A percentile compares a stretch with the other conserved stretches of the same genome.
Conservation (phyloP, 2,329 filamentous ascomycete genomes). For the Aspergillus puulaauensis region DNA sequence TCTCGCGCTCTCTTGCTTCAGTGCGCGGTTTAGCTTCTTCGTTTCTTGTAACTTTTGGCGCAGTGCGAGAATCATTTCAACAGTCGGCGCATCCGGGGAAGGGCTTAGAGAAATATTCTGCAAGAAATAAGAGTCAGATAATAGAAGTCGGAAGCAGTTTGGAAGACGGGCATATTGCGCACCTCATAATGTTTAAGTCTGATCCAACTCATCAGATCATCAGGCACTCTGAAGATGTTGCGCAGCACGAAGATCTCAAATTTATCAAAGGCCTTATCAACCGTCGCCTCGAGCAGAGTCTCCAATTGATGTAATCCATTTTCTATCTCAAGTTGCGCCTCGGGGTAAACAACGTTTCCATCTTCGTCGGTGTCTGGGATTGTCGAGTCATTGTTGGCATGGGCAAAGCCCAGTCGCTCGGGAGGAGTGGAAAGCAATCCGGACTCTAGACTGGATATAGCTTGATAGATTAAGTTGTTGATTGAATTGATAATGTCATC, state of each 20-base stretch:
- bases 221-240: conserved; percentile 74
- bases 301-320: conserved; percentile 83
- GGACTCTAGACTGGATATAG: conserved; percentile 81
- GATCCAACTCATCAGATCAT: conserved; percentile 74
- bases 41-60: conserved; percentile 75
- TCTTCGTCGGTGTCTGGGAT: conserved; percentile 50
- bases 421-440: conserved; percentile 75
- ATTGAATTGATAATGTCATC: conserved; percentile 98
- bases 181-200: conserved; percentile 82
- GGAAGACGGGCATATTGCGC: conserved; percentile 8
- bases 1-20: conserved; percentile 67
- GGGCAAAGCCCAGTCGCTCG: conserved; percentile 74
- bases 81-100: conserved; percentile 51
- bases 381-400: conserved; percentile 47
- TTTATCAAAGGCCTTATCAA: conserved; percentile 82
- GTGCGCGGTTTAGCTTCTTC: conserved; percentile 68
- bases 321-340: conserved; percentile 72
- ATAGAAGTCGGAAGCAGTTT: not conserved
- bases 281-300: conserved; percentile 75
- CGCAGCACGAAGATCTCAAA: conserved; percentile 88
- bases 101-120: conserved; percentile 40
- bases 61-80: conserved; percentile 69
- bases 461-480: conserved; percentile 89
- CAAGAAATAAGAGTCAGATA: not conserved
- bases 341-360: conserved; percentile 46